These are phyloP conservation scores for Globisporangium apiculatum DNA, from an alignment of 352 stramenopile species.

Conservation along the genomic window DNA sequence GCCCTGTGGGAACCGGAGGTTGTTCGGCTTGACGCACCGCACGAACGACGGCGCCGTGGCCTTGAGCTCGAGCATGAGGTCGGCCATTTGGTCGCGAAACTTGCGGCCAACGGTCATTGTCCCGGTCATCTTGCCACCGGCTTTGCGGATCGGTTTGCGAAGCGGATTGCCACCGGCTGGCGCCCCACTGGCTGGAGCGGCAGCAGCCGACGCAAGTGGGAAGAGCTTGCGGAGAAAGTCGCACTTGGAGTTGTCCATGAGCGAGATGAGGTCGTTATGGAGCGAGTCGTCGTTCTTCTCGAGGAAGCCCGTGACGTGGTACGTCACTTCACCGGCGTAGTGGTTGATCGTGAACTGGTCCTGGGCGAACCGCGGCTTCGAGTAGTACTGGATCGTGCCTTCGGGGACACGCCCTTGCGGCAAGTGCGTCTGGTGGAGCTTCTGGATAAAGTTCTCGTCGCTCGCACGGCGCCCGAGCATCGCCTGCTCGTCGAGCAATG, in stretches of 20 bases:
- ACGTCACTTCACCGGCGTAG: slow-evolving; percentile 95
- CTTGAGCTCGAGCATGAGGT: slow-evolving; percentile 82
- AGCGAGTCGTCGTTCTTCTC: slow-evolving; percentile 98
- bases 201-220: slow-evolving; percentile 31
- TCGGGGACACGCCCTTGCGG: slow-evolving; percentile 73
- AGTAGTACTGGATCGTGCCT: slow-evolving; percentile 76
- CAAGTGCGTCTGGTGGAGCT: slow-evolving; percentile 86
- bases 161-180: slow-evolving; percentile 30
- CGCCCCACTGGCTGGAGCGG: slow-evolving; percentile 10
- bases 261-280: slow-evolving; percentile 83
- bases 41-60: slow-evolving; percentile 85
- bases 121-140: slow-evolving; percentile 84
- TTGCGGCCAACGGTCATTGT: slow-evolving; percentile 88
- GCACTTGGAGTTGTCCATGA: slow-evolving; percentile 83
- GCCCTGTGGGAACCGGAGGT: slow-evolving; percentile 76
- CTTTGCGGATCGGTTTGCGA: slow-evolving; percentile 62
- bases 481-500: slow-evolving; percentile 94
- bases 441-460: slow-evolving; percentile 90
- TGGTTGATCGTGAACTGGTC: slow-evolving; percentile 96
- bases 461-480: slow-evolving; percentile 89
- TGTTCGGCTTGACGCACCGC: slow-evolving; percentile 91
- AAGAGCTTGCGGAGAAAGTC: slow-evolving; percentile 78
- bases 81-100: slow-evolving; percentile 87
- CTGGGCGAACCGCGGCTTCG: slow-evolving; percentile 79
- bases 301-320: slow-evolving; percentile 94